Conservation (phyloP, 768 basidiomycete genomes). For the Neoboletus magnificus region DNA sequence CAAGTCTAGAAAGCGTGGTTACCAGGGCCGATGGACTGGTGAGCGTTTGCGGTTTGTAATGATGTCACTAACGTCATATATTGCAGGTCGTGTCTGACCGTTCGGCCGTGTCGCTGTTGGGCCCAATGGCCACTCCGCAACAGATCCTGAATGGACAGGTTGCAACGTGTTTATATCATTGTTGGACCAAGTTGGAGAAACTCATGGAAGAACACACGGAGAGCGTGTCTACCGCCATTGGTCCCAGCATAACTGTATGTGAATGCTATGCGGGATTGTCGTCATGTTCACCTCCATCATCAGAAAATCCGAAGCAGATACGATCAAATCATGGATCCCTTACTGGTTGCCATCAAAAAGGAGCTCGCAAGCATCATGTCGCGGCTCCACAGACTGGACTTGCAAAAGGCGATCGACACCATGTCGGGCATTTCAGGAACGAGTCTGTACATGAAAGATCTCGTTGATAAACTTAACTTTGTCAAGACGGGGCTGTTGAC, state of each 20-base stretch:
- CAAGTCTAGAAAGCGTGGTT: slow-evolving; percentile 66
- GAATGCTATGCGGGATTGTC: neutral
- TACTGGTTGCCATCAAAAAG: slow-evolving; percentile 67
- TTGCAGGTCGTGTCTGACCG: slow-evolving; percentile 66
- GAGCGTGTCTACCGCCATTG: slow-evolving; percentile 51
- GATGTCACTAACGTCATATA: neutral
- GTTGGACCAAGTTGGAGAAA: slow-evolving; percentile 25
- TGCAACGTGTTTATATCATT: slow-evolving; percentile 56
- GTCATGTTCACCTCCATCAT: neutral
- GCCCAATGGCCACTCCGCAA: slow-evolving; percentile 74
- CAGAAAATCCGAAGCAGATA: slow-evolving; percentile 38
- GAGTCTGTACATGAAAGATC: slow-evolving; percentile 82
- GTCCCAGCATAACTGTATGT: slow-evolving; percentile 58
- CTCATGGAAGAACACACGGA: slow-evolving; percentile 24
- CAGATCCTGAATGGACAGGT: slow-evolving; percentile 76
- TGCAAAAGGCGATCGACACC: slow-evolving; percentile 68
- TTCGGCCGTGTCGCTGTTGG: slow-evolving; percentile 68
- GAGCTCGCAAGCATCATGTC: slow-evolving; percentile 79
- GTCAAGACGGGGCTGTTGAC: slow-evolving; percentile 77
- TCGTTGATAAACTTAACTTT: slow-evolving; percentile 78
- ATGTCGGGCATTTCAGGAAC: slow-evolving; percentile 46
- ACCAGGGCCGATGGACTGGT: slow-evolving; percentile 69
- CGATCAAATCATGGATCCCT: slow-evolving; percentile 56
- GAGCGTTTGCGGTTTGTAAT: slow-evolving; percentile 22
- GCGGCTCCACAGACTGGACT: slow-evolving; percentile 82